phyloP scores from a whole-genome alignment of 2,329 filamentous ascomycete genomes.

The Parafenestella ontariensis region DNA sequence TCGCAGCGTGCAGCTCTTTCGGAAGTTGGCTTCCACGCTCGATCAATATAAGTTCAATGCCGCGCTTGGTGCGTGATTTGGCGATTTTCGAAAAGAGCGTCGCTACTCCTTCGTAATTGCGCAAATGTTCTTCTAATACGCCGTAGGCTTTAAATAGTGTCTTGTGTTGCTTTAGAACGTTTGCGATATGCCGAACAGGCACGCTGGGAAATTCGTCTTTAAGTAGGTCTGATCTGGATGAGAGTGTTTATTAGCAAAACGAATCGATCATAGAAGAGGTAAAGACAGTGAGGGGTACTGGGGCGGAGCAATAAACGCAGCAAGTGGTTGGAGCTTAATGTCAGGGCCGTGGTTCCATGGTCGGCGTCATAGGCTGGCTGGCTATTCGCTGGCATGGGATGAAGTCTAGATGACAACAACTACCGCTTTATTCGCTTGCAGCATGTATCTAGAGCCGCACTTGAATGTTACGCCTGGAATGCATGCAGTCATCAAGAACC shows the following conservation, averaged over 20 bases:
- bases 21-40: constrained; percentile 32
- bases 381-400: constrained; percentile 1
- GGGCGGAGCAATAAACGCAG: neutral
- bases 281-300: neutral
- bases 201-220: constrained; percentile 53
- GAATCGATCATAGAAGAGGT: neutral
- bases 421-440: constrained; percentile 5
- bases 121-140: constrained; percentile 39
- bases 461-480: constrained; percentile 10
- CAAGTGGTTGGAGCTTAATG: neutral
- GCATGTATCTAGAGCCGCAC: neutral
- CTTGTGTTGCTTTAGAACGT: constrained; percentile 35
- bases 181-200: constrained; percentile 45
- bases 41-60: constrained; percentile 25
- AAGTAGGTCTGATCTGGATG: constrained; percentile 40
- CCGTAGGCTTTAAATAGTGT: constrained; percentile 51
- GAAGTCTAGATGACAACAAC: neutral
- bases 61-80: constrained; percentile 29
- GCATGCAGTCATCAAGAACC: neutral
- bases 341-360: neutral
- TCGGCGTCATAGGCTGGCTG: neutral
- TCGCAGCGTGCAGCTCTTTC: constrained; percentile 43
- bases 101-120: constrained; percentile 23
- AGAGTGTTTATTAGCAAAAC: constrained; percentile 21
- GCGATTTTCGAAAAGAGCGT: constrained; percentile 25